Evolutionary conservation across 1,284 basidiomycete genomes (phyloP), one percentile per base, ranked within the genome.

Genomic region (Microbotryum saponariae): DNA sequence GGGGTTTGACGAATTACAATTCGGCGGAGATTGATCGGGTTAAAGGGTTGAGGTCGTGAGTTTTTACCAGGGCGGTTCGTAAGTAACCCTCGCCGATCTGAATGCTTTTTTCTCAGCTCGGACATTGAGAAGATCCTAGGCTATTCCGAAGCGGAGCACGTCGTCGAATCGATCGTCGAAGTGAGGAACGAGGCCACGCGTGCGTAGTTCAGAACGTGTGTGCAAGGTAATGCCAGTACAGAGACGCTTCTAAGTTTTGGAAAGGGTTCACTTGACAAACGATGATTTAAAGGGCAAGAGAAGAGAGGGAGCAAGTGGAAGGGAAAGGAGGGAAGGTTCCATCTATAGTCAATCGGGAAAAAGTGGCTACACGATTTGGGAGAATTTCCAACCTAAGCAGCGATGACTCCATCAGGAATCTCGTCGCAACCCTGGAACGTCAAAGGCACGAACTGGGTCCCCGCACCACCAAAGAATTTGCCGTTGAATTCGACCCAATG

Each of bases 1-100:
- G 93, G 50, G 96, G 94, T 0, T 78, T 97, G 51, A 91, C 91
- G 12, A 97, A 94, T 77, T 98, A 97, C 74, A 97, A 96, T 73
- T 94, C 88, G 50, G 86, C 85, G 50, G 93, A 97, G 76, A 92
- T 97, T 66, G 81, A 83, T 60, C 82, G 85, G 63, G 87, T 97
- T 63, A 93, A 90, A 74, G 93, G 94, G 2, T 74, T 89, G 71
- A 89, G 91, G 75, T 94, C 90, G 91, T 90, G 70, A 51, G 82
- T 76, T 44, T 25, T 25, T 9, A 21, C 20, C 1, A 6, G 23
- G 48, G 48, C 14, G 18, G 16, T 50, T 25, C 50, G 12, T 6
- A 16, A 18, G 37, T 56, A 42, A 51, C 46, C 27, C 31, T 47
- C 10, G 20, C 20, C 53, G 23, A 37, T 37, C 23, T 42, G 16